Conservation (phyloP, 768 basidiomycete species). For the Russula sp. region DNA sequence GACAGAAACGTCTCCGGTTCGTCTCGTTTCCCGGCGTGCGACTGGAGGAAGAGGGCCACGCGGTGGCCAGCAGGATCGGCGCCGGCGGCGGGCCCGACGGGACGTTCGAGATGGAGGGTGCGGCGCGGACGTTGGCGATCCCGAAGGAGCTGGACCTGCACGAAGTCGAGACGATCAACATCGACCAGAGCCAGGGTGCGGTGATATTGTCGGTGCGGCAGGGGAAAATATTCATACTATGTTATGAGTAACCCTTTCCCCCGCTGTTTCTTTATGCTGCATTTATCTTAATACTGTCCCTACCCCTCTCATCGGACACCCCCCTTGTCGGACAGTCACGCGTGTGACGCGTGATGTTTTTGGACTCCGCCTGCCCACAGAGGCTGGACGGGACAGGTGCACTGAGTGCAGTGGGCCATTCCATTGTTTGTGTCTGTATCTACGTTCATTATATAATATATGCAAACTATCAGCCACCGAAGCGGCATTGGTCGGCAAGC, state of each 20-base stretch:
- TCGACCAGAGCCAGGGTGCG: slow-evolving; percentile 69
- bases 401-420: no score
- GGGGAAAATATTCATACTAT: slow-evolving; percentile 66
- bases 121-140: slow-evolving; percentile 52
- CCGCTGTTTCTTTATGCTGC: neutral
- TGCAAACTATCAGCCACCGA: no score
- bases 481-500: no score
- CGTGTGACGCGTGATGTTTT: no score
- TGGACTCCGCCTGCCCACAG: no score
- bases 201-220: slow-evolving; percentile 60
- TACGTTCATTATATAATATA: no score
- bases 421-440: no score
- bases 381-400: no score
- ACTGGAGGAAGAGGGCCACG: slow-evolving; percentile 27
- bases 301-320: neutral
- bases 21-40: slow-evolving; percentile 60
- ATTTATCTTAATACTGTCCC: neutral
- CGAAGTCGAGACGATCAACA: slow-evolving; percentile 66
- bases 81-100: slow-evolving; percentile 20
- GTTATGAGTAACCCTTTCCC: slow-evolving; percentile 40
- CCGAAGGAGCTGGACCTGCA: slow-evolving; percentile 60
- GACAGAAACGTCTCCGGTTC: slow-evolving; percentile 59
- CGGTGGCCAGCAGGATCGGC: slow-evolving; percentile 11
- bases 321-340: no score
- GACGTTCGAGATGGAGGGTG: slow-evolving; percentile 35